Evolutionary conservation across 1,139 yeast genomes (phyloP), one percentile per base, ranked within the genome.

Genomic region (Yamadazyma dushanensis): DNA sequence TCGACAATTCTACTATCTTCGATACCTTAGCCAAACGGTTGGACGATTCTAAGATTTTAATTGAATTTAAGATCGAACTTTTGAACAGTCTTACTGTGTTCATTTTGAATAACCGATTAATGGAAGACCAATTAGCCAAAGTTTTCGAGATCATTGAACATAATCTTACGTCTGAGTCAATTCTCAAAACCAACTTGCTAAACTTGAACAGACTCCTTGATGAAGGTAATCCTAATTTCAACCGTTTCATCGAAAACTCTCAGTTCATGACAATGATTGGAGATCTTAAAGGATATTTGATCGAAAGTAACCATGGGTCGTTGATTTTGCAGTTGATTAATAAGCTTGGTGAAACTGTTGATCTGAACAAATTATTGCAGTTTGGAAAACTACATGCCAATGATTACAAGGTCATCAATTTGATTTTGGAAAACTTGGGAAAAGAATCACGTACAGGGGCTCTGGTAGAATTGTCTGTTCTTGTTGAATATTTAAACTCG

Each of bases 401-500:
- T 5, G 51, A 47, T 29, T 13, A 30, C 10, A 41, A 37, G 21
- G 33, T 37, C 11, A 31, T 45, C 3, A 41, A 44, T 15, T 31
- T 46, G 25, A 26, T 47, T 1, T 37, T 47, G 18, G 39, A 39
- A 9, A 40, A 37, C 27, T 34, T 45, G n/a, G 25, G 26, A 10
- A 23, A 31, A 13, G 10, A 17, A 11, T 8, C 19, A 6, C 7
- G 10, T 14, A 19, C 25, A 5, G n/a, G n/a, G n/a, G 17, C 15
- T n/a, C 27, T 10, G 16, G n/a, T 15, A 15, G 21, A 22, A 6
- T n/a, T 30, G 15, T 4, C 17, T 10, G 7, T 17, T 9, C 51
- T 69, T 16, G 45, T 67, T 26, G 69, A 66, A 39, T 54, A 59
- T 27, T 46, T 67, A 32, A 53, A 50, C 29, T 32, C 45, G 7